Evolutionary conservation across 129 eudicot genomes (phyloP).

Genomic region (Ambrosia trifida): DNA sequence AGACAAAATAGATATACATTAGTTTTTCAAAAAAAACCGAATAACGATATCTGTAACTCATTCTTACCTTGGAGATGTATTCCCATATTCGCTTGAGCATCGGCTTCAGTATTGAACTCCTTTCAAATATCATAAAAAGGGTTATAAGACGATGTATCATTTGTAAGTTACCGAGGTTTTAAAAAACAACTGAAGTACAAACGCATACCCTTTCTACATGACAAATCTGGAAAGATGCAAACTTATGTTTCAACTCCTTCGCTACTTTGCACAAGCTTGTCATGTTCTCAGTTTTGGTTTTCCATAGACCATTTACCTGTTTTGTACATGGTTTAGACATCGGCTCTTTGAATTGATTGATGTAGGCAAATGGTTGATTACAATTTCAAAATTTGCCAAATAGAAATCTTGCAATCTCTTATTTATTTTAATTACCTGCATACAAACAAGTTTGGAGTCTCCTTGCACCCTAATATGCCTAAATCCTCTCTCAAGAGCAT

Average conservation of each 20-base stretch:
- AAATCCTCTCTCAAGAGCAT: slow-evolving; percentile 74
- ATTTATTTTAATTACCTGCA: slow-evolving; percentile 44
- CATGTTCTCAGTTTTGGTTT: slow-evolving; percentile 77
- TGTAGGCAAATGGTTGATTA: not conserved
- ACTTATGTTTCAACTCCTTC: slow-evolving; percentile 68
- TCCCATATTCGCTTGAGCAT: slow-evolving; percentile 86
- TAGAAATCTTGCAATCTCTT: not conserved
- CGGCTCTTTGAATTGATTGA: not conserved
- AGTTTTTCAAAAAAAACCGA: not conserved
- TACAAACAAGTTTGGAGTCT: slow-evolving; percentile 89
- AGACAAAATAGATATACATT: not conserved
- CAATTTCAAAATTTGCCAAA: not conserved
- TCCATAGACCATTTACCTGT: slow-evolving; percentile 90
- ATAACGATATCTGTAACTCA: not conserved
- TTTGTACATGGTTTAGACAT: slow-evolving; percentile 5
- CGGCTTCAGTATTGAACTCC: slow-evolving; percentile 86
- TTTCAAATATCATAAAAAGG: slow-evolving; percentile 13
- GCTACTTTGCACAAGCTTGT: slow-evolving; percentile 75
- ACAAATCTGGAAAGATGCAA: slow-evolving; percentile 62
- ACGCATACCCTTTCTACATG: slow-evolving; percentile 76
- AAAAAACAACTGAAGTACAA: not conserved
- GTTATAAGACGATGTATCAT: not conserved
- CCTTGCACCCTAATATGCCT: slow-evolving; percentile 73
- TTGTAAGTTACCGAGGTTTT: not conserved
- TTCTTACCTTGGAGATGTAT: slow-evolving; percentile 55